Evolutionary conservation across 2,329 filamentous ascomycete species (phyloP).

Genomic region (Ophiostoma montium): DNA sequence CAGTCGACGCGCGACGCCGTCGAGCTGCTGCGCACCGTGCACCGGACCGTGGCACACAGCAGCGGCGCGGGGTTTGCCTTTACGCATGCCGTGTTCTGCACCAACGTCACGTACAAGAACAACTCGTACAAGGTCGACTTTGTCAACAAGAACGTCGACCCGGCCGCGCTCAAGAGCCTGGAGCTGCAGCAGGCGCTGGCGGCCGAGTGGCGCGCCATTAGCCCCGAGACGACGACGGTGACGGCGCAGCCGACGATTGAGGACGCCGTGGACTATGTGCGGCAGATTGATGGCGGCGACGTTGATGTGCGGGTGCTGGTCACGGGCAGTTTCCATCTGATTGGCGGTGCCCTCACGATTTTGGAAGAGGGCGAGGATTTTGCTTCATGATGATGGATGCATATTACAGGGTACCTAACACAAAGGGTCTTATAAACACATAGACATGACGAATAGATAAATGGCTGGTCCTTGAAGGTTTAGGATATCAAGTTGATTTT

Average conservation of each 20-base stretch:
- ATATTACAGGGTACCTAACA: no score
- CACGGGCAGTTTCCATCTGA: constrained; percentile 34
- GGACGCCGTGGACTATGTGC: constrained; percentile 33
- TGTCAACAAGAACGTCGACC: constrained; percentile 40
- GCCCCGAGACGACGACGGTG: constrained; percentile 30
- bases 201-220: constrained; percentile 32
- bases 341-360: constrained; percentile 25
- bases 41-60: constrained; percentile 18
- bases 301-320: constrained; percentile 21
- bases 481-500: not conserved
- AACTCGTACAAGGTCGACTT: constrained; percentile 41
- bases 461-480: not conserved
- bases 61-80: constrained; percentile 31
- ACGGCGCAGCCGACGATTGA: constrained; percentile 38
- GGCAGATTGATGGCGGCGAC: constrained; percentile 4
- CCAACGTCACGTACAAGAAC: constrained; percentile 29
- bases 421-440: not conserved
- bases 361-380: constrained; percentile 13
- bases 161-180: constrained; percentile 33
- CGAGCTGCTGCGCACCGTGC: constrained; percentile 45
- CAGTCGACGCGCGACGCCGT: constrained; percentile 64
- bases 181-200: constrained; percentile 37
- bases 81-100: constrained; percentile 44
- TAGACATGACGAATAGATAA: not conserved
- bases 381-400: no score